phyloP scores from a whole-genome alignment of 495 filamentous ascomycete species.

The Amniculicola lignicola region DNA sequence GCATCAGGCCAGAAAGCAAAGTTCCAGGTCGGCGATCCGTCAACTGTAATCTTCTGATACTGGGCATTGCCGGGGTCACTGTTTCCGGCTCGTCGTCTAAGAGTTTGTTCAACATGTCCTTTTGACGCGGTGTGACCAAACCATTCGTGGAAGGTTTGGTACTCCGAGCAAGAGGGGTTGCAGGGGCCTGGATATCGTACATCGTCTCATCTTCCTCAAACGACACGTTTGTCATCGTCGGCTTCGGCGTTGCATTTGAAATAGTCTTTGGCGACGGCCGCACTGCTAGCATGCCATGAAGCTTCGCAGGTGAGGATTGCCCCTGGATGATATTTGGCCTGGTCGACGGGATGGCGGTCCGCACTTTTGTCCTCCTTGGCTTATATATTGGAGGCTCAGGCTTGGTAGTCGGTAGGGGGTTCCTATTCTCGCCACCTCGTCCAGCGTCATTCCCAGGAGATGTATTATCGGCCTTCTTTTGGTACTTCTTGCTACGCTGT shows the following conservation, averaged over 20 bases:
- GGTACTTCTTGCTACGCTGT: constrained; percentile 16
- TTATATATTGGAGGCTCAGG: constrained; percentile 8
- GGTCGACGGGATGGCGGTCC: constrained; percentile 3
- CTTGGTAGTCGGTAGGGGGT: neutral
- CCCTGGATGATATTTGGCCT: constrained; percentile 26
- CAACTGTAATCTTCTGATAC: constrained; percentile 32
- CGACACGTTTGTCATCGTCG: no score
- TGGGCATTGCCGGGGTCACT: constrained; percentile 31
- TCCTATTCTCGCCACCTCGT: neutral
- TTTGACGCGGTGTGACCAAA: constrained; percentile 37
- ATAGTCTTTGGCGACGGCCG: constrained; percentile 20
- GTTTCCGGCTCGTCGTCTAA: constrained; percentile 30
- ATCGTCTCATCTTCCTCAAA: constrained; percentile 23
- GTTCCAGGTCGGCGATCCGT: constrained; percentile 11
- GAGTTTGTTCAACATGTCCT: constrained; percentile 34
- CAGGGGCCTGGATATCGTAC: constrained; percentile 13
- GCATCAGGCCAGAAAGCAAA: constrained; percentile 13
- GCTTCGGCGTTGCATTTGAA: no score
- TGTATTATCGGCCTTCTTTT: constrained; percentile 13
- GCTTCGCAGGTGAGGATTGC: constrained; percentile 34
- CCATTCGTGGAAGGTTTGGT: neutral
- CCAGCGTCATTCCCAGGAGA: neutral
- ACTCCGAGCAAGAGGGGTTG: neutral
- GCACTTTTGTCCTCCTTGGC: constrained; percentile 24
- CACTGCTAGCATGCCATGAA: constrained; percentile 35